Conservation (phyloP, 352 stramenopile species). For the Aphanomyces euteiches region DNA sequence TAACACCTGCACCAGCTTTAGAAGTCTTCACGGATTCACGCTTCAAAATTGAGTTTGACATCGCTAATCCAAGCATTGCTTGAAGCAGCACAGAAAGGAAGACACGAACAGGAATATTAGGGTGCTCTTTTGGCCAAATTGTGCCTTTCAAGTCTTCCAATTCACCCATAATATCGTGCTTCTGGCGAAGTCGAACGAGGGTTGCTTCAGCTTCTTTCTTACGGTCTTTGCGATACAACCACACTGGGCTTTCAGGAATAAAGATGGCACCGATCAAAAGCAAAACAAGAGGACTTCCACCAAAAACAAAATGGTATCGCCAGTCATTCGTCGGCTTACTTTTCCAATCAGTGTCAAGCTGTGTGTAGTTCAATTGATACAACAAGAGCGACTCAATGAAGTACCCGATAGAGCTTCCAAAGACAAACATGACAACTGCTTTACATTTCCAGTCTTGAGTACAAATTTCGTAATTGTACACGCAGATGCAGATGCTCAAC, state of each 20-base stretch:
- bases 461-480: constrained; percentile 88
- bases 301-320: constrained; percentile 79
- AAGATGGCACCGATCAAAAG: constrained; percentile 57
- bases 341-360: constrained; percentile 55
- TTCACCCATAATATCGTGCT: constrained; percentile 79
- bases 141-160: constrained; percentile 58
- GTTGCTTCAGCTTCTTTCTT: constrained; percentile 61
- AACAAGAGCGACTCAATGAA: constrained; percentile 73
- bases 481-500: constrained; percentile 63
- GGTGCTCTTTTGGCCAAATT: constrained; percentile 57
- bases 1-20: constrained; percentile 39
- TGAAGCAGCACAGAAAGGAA: constrained; percentile 58
- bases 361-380: constrained; percentile 63
- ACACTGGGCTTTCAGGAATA: constrained; percentile 73
- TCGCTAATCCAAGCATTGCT: constrained; percentile 61
- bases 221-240: constrained; percentile 67
- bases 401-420: constrained; percentile 60
- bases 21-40: constrained; percentile 58
- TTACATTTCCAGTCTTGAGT: constrained; percentile 85
- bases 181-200: constrained; percentile 66
- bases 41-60: constrained; percentile 60
- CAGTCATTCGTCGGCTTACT: constrained; percentile 72
- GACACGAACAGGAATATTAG: constrained; percentile 75
- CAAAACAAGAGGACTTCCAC: constrained; percentile 59
- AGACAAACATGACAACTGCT: constrained; percentile 79